Evolutionary conservation across 495 filamentous ascomycete genomes (phyloP), one percentile per base, ranked within the genome.

Genomic region (Chlorociboria aeruginascens): DNA sequence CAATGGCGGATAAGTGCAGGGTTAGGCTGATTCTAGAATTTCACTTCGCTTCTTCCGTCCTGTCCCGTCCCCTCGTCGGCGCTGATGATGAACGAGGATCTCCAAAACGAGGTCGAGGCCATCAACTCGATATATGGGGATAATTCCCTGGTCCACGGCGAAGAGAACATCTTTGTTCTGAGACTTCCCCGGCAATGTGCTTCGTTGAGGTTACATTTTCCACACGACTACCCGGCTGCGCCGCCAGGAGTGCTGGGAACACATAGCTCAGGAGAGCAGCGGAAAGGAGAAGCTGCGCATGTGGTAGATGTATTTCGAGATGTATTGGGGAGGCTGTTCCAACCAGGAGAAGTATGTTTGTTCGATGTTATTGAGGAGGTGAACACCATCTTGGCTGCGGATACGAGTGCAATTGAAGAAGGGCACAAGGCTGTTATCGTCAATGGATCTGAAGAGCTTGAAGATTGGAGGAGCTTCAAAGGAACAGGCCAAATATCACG

Each of bases 41-140:
- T 4, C 20, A 25, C 20, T 25, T 25, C 20, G 20, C 20, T 25
- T 25, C 36, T 16, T 14, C 36, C 8, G 36, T 14, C 12, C 11
- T 16, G 11, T 31, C 32, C 16, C 31, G 12, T 8, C 9, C 6
- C 37, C 7, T 14, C 29, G 11, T 14, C 3, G 17, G 40, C 51
- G 7, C 10, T 1, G 11, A 64, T 53, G 49, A 85, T 83, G 80
- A 80, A 76, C 45, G 69, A 89, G 70, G 86, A 90, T 32, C 78
- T 95, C 17, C 61, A 59, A 34, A 86, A 96, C 66, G 92, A 98
- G 66, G 68, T 90, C 12, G 82, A 83, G 58, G 87, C 86, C 42
- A 85, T 98, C 52, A 95, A 92, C 62, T 86, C 90, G 16, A 98
- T 98, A 54, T 98, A 93, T 66, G 85, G 81, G 17, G 73, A 78